Evolutionary conservation across 2,329 filamentous ascomycete species (phyloP), one percentile per base, ranked within the genome.

Genomic region (Aureobasidium sp.): DNA sequence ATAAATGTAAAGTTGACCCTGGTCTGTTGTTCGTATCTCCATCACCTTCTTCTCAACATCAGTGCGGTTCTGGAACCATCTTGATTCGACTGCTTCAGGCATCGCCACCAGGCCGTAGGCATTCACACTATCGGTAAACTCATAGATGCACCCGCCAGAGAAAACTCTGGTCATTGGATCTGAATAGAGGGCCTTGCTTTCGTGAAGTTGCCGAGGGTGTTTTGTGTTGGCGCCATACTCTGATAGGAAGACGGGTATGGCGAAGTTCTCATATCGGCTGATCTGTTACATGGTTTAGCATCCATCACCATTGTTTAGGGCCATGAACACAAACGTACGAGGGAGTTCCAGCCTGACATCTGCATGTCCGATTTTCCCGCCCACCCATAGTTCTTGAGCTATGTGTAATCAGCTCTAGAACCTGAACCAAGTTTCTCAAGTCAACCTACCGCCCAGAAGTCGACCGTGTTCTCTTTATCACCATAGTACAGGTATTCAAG

Each of bases 81-180:
- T 62, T 29, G 27, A 9, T 1, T 41, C 25, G 8, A n/a, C 22
- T 31, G 52, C 15, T 27, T 25, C 37, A 7, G 44, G 45, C 62
- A 60, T 29, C 11, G 20, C 34, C 20, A 51, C 62, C 9, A 66
- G 53, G n/a, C 65, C 64, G 29, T 63, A 66, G 5, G 3, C 3
- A 44, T 64, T 65, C 1, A 20, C 8, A 15, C 14, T 27, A 7
- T 63, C 49, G 22, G 34, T 61, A 9, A 66, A 52, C n/a, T 66
- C 45, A 25, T 66, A 66, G 1, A 63, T 48, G 27, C 65, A 66
- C 2, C 65, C 62, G 29, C 65, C 65, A 29, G 65, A 66, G 36
- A 66, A 64, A 6, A 64, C 56, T 22, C 29, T 27, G 9, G 47
- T 53, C 63, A 66, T 66, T 2, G 34, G 22, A 5, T 47, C 51